Conservation (phyloP, 2,329 filamentous ascomycete genomes). For the Cercospora nicotianae region DNA sequence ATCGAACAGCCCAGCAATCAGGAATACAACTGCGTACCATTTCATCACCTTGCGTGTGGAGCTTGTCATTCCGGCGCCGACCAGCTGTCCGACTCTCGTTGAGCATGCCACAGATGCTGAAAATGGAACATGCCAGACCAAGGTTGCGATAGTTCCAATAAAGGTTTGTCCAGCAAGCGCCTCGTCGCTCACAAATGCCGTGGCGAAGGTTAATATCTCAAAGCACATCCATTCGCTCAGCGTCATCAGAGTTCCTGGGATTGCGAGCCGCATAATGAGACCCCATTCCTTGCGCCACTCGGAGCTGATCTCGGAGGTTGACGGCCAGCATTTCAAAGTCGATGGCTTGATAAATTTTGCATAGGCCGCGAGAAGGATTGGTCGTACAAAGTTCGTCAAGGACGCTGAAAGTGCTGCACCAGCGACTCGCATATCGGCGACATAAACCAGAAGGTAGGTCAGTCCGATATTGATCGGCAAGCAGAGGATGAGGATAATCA, state of each 20-base stretch:
- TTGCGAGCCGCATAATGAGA: conserved; percentile 27
- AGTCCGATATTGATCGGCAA: conserved; percentile 26
- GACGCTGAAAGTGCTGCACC: conserved; percentile 55
- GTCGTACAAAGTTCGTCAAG: conserved; percentile 44
- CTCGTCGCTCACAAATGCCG: conserved; percentile 28
- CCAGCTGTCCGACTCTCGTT: conserved; percentile 43
- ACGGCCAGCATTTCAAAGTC: conserved; percentile 50
- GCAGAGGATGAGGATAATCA: conserved; percentile 20
- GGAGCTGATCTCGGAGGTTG: conserved; percentile 23
- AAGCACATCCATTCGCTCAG: conserved; percentile 34
- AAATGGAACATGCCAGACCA: conserved; percentile 46
- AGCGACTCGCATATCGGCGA: conserved; percentile 47
- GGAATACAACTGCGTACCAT: conserved; percentile 35
- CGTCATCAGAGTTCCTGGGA: conserved; percentile 32
- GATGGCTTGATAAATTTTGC: conserved; percentile 43
- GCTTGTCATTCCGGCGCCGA: conserved; percentile 40
- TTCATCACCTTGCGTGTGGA: conserved; percentile 40
- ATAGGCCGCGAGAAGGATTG: conserved; percentile 51
- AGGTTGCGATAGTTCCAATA: conserved; percentile 30
- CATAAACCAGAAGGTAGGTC: conserved; percentile 31
- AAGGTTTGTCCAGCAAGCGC: conserved; percentile 31
- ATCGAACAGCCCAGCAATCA: conserved; percentile 40
- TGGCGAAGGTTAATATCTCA: conserved; percentile 40
- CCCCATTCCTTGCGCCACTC: conserved; percentile 43
- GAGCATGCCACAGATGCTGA: conserved; percentile 42